Conservation (phyloP, 192 early-diverging fungal species). For the Dissophora ornata region DNA sequence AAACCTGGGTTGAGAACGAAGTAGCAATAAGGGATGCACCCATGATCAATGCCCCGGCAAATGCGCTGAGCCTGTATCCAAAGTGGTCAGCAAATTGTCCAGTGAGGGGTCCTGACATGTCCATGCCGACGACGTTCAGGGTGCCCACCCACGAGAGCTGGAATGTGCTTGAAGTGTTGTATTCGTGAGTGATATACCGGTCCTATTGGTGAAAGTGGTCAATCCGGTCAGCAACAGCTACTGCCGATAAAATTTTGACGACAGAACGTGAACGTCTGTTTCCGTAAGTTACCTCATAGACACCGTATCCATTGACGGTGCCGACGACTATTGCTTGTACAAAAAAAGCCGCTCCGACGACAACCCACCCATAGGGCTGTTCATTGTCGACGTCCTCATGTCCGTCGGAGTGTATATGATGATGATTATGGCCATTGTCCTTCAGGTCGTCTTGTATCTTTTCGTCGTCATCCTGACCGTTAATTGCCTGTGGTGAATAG, state of each 20-base stretch:
- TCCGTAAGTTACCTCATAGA: constrained; percentile 52
- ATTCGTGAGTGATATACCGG: constrained; percentile 37
- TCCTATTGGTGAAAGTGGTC: constrained; percentile 25
- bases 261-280: no score
- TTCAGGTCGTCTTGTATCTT: background rate
- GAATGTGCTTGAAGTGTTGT: constrained; percentile 53
- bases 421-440: background rate
- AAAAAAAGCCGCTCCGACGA: constrained; percentile 61
- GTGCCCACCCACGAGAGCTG: constrained; percentile 66
- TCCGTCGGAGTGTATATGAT: constrained; percentile 4
- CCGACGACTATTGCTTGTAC: constrained; percentile 66
- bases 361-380: constrained; percentile 61
- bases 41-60: constrained; percentile 64
- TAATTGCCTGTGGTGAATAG: background rate
- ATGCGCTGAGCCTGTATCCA: constrained; percentile 59
- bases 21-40: constrained; percentile 59
- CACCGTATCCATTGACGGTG: constrained; percentile 65
- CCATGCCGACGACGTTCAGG: constrained; percentile 61
- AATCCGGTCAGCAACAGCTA: no score
- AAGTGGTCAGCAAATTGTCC: constrained; percentile 65
- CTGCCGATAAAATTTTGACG: no score
- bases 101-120: constrained; percentile 55
- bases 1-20: constrained; percentile 63
- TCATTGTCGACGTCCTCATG: constrained; percentile 30
- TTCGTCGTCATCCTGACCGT: background rate